Percentiles rank a stretch among this genome's conserved stretches.
Conservation (phyloP, 2,329 filamentous ascomycete genomes). For the Apiospora koreana region DNA sequence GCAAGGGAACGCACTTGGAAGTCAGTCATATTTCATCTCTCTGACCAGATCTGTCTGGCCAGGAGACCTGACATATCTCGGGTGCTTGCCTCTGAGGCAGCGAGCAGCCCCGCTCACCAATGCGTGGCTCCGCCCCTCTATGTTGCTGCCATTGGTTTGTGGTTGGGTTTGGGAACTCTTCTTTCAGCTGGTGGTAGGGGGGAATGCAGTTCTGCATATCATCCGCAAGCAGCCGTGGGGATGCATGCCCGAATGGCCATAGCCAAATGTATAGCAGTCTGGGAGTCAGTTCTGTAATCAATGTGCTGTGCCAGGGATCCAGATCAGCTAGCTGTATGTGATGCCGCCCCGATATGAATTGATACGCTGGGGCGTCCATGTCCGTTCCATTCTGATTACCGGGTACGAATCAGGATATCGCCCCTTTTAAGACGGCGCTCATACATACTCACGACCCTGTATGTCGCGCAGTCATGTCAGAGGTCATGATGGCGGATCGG, state of each 20-base stretch:
- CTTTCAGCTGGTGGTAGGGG: background rate
- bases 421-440: background rate
- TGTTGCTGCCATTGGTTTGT: background rate
- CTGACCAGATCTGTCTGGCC: background rate
- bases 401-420: background rate
- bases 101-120: conserved; percentile 1
- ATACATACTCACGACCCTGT: background rate
- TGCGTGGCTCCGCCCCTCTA: background rate
- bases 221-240: conserved; percentile 4
- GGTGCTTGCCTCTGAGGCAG: conserved; percentile 10
- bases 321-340: background rate
- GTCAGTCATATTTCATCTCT: background rate
- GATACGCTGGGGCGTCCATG: background rate
- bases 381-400: background rate
- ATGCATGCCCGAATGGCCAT: background rate
- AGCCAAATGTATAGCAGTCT: background rate
- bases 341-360: background rate
- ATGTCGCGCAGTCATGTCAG: background rate
- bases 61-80: conserved; percentile 12
- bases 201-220: background rate
- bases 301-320: background rate
- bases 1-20: background rate
- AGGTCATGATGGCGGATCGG: background rate
- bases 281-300: background rate
- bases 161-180: background rate